A percentile compares a stretch with the other conserved stretches of the same genome.
phyloP scores from a whole-genome alignment of 352 stramenopile genomes.

The Phytophthora pluvialis region DNA sequence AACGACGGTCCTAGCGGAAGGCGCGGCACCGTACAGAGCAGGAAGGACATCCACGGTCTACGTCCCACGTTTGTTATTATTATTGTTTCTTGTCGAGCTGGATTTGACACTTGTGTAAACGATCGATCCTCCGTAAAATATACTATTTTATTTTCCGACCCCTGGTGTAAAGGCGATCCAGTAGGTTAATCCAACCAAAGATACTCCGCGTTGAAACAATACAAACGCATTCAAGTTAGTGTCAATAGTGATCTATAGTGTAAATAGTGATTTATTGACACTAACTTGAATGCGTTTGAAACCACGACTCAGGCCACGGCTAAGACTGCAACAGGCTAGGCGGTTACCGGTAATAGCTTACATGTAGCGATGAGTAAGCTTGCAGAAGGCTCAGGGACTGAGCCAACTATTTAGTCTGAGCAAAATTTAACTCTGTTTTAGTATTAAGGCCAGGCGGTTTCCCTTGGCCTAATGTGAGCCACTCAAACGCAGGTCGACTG shows the following conservation, averaged over 20 bases:
- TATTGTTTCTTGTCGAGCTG: too few relatives aligned
- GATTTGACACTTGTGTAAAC: too few relatives aligned
- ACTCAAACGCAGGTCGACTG: not conserved
- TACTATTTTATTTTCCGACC: too few relatives aligned
- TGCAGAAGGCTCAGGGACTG: not conserved
- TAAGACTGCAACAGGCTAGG: not conserved
- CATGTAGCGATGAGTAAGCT: not conserved
- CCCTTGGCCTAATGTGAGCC: not conserved
- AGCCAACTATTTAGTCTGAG: not conserved
- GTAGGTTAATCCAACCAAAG: too few relatives aligned
- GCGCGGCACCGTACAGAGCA: not conserved
- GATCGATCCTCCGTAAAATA: too few relatives aligned
- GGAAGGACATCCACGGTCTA: slow-evolving; percentile 6
- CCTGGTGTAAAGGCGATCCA: too few relatives aligned
- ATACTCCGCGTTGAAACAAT: too few relatives aligned
- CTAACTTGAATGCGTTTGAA: too few relatives aligned
- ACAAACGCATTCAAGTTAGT: too few relatives aligned
- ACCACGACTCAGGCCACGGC: too few relatives aligned
- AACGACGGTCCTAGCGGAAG: slow-evolving; percentile 2
- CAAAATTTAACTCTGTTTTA: not conserved
- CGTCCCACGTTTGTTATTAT: not conserved
- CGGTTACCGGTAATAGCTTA: not conserved
- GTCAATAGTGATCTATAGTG: too few relatives aligned
- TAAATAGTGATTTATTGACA: too few relatives aligned
- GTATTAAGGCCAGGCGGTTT: not conserved